Evolutionary conservation across 352 stramenopile species (phyloP).

Genomic region (Globisporangium mamillatum): DNA sequence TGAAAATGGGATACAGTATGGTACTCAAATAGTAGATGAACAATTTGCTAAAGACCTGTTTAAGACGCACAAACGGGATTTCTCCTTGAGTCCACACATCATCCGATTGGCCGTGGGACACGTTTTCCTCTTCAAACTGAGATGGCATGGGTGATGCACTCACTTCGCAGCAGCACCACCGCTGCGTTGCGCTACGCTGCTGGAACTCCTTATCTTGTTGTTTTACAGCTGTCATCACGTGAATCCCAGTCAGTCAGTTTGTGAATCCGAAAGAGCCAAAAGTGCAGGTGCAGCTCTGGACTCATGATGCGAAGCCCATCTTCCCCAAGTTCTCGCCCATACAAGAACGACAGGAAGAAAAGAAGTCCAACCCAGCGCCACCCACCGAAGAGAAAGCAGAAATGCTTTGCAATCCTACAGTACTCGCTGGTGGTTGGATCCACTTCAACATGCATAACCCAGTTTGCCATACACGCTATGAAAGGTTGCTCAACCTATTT

Average conservation of each 20-base stretch:
- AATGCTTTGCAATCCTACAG: constrained; percentile 4
- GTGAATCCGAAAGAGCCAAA: not conserved
- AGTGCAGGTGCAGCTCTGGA: not conserved
- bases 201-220: not conserved
- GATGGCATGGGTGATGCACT: not conserved
- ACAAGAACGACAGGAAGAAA: not conserved
- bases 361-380: not conserved
- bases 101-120: not conserved
- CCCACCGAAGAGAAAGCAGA: not conserved
- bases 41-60: not conserved
- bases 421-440: not conserved
- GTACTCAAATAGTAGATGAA: no score
- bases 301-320: not conserved
- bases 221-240: not conserved
- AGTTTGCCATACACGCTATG: not conserved
- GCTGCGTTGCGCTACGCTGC: not conserved
- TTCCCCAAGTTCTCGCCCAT: not conserved
- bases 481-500: not conserved
- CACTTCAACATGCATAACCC: not conserved
- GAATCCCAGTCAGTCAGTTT: not conserved
- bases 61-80: not conserved
- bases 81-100: not conserved
- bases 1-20: no score
- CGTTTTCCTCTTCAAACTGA: not conserved
- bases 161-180: not conserved